Percentiles rank a stretch among this genome's conserved stretches.
Evolutionary conservation across 2,329 filamentous ascomycete genomes (phyloP).

Genomic region (Colletotrichum spaethianum): DNA sequence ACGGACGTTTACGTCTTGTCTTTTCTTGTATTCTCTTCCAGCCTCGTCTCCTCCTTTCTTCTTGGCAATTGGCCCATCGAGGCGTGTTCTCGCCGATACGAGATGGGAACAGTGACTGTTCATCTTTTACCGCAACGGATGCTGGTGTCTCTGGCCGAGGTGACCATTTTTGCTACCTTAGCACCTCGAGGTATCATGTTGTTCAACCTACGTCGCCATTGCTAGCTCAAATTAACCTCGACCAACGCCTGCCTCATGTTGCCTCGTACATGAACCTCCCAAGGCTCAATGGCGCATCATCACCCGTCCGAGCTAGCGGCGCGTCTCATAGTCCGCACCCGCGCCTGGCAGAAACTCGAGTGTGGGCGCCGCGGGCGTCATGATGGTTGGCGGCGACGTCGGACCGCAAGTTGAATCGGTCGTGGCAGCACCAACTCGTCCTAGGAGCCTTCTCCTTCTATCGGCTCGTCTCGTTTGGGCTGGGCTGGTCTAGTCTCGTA

Average conservation of each 20-base stretch:
- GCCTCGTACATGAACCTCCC: not conserved
- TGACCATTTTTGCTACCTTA: constrained; percentile 1
- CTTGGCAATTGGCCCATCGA: not conserved
- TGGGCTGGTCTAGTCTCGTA: not conserved
- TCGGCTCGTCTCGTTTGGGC: constrained; percentile 13
- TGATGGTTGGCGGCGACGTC: constrained; percentile 1
- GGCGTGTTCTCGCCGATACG: not conserved
- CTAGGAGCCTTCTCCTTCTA: not conserved
- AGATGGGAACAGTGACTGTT: not conserved
- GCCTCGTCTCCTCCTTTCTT: not conserved
- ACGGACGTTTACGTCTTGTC: not conserved
- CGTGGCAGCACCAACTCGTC: not conserved
- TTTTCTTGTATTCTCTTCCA: not conserved
- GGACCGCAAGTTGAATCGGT: constrained; percentile 7
- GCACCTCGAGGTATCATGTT: not conserved
- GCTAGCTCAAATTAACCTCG: not conserved
- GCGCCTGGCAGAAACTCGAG: constrained; percentile 5
- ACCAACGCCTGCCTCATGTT: not conserved
- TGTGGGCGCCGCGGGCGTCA: not conserved
- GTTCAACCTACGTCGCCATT: not conserved
- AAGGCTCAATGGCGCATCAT: constrained; percentile 3
- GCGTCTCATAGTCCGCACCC: constrained; percentile 10
- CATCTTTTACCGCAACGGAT: not conserved
- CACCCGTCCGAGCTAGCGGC: constrained; percentile 13
- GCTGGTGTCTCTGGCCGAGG: not conserved